These are phyloP conservation scores for Candida tunisiensis DNA, from an alignment of 1,139 yeast genomes.

Conservation along the genomic window DNA sequence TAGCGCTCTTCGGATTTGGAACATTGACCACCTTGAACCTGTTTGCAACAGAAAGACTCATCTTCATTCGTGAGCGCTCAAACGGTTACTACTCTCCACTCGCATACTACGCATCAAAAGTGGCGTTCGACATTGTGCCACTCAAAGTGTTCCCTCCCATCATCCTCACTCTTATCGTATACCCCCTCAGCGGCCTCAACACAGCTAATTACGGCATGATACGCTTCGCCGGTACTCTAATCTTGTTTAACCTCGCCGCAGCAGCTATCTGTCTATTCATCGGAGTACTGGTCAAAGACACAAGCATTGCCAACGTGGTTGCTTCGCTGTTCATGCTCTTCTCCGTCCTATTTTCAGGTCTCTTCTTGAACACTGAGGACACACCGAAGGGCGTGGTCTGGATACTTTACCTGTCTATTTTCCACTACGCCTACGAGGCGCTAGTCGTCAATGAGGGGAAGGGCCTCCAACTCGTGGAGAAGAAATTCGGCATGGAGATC, in stretches of 20 bases:
- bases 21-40: constrained; percentile 72
- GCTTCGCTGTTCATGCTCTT: constrained; percentile 74
- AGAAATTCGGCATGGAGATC: constrained; percentile 80
- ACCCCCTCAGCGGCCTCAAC: constrained; percentile 80
- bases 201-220: constrained; percentile 65
- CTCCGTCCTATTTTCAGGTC: constrained; percentile 80
- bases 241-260: constrained; percentile 73
- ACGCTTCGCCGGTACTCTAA: constrained; percentile 49
- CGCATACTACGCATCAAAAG: constrained; percentile 72
- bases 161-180: constrained; percentile 61
- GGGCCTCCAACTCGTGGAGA: constrained; percentile 66
- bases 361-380: constrained; percentile 70
- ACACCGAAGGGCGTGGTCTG: constrained; percentile 57
- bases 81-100: constrained; percentile 83
- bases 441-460: constrained; percentile 87
- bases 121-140: constrained; percentile 79
- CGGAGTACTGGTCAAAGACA: constrained; percentile 73
- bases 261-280: constrained; percentile 73
- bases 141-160: constrained; percentile 82
- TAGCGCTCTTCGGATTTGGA: constrained; percentile 87
- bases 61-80: constrained; percentile 83
- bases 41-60: constrained; percentile 73
- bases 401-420: constrained; percentile 73
- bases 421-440: constrained; percentile 93
- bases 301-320: constrained; percentile 84